Evolutionary conservation across 305 asterid genomes (phyloP).

Genomic region (Solanum chacoense): DNA sequence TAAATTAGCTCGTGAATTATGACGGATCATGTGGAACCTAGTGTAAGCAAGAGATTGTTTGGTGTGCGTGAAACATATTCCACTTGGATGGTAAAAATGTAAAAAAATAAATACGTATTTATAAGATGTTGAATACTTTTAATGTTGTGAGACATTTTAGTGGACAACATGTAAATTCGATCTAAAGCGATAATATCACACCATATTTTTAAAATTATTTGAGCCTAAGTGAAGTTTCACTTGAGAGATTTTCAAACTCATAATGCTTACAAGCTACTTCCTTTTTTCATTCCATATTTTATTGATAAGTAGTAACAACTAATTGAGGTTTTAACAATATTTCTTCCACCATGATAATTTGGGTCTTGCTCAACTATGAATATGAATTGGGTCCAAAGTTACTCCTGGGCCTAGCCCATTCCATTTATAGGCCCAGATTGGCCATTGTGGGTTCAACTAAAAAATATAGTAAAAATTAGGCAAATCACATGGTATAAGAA

Average conservation of each 20-base stretch:
- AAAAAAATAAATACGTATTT: background rate
- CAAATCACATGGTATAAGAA: no score
- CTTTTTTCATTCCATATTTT: background rate
- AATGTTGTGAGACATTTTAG: background rate
- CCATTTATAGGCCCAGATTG: background rate
- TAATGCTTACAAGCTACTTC: background rate
- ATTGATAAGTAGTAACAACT: background rate
- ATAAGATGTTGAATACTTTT: background rate
- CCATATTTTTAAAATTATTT: background rate
- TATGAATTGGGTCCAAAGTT: background rate
- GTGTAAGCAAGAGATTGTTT: background rate
- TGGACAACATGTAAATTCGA: background rate
- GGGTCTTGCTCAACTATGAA: background rate
- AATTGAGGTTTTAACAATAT: background rate
- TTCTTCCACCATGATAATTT: background rate
- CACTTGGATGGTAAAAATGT: background rate
- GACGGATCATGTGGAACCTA: background rate
- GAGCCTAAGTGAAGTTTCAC: background rate
- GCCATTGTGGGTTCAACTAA: background rate
- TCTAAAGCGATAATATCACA: background rate
- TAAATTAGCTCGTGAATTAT: background rate
- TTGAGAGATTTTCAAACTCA: background rate
- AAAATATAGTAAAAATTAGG: no score
- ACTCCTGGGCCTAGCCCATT: background rate
- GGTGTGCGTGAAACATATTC: background rate